Evolutionary conservation across 352 stramenopile genomes (phyloP), one percentile per base, ranked within the genome.

Genomic region (Pythium phragmitis): DNA sequence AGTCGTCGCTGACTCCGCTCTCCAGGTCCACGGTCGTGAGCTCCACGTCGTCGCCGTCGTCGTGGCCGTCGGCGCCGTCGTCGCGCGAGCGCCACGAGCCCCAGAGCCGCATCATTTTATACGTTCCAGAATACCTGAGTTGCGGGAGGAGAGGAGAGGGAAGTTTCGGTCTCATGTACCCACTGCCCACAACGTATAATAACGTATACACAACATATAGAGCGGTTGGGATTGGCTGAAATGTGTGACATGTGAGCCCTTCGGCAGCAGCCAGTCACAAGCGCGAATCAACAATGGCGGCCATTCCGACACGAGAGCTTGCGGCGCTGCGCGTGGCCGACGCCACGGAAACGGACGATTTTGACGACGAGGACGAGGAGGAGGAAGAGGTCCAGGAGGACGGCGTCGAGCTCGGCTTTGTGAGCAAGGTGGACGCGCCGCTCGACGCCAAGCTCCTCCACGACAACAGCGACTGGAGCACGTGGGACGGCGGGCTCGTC

Each of bases 401-500:
- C 2, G 34, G 34, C 7, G 79, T 94, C 37, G 86, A 96, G 63
- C 71, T 96, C 36, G 88, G 88, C 63, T 94, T 94, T 57, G 75
- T 87, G 36, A 66, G 78, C 21, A 72, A 69, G 30, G 53, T 87
- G 3, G 65, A 80, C 19, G 54, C 47, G 8, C 59, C 76, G 11
- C 30, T 63, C 14, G 36, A 68, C 6, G 36, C 65, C 16, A 55
- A 75, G 34, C 42, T 75, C 16, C 57, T 92, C 49, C 80, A 92
- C 39, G 54, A 72, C 23, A 70, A 72, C 49, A 63, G 73, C 26
- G 72, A 91, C 64, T 98, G 91, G 91, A 80, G 74, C 60, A 70
- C 91, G 51, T 98, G 94, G 94, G 94, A 98, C 70, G 92, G 94
- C 56, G 93, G 94, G 55, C 91, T 96, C 65, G 82, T 98, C 17